A percentile compares a stretch with the other conserved stretches of the same genome.
Conservation (phyloP, 257 asterid genomes). For the Misopates orontium region DNA sequence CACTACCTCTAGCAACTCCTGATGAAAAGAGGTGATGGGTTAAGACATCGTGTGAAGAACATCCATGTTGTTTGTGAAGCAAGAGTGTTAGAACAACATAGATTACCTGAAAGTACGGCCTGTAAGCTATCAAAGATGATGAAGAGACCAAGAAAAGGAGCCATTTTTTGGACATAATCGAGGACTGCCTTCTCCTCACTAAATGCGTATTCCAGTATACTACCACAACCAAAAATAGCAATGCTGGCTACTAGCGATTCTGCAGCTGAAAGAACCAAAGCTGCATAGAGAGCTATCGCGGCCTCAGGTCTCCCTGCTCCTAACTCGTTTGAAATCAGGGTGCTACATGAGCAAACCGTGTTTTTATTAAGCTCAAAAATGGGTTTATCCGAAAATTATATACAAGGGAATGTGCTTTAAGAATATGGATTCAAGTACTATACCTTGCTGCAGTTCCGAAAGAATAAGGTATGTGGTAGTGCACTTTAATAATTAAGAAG, state of each 20-base stretch:
- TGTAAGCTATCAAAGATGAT: conserved; percentile 60
- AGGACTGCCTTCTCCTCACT: conserved; percentile 56
- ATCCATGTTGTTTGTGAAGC: too few species aligned
- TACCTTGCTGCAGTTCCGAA: conserved; percentile 70
- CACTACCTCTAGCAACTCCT: conserved; percentile 90
- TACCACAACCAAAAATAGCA: conserved; percentile 35
- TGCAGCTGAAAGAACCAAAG: conserved; percentile 40
- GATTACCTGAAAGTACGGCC: conserved; percentile 60
- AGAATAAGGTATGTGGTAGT: conserved; percentile 51
- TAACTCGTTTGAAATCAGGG: conserved; percentile 68
- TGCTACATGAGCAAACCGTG: conserved; percentile 31
- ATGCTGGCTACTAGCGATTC: conserved; percentile 53
- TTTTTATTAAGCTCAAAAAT: background rate
- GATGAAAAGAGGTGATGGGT: background rate
- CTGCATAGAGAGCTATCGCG: conserved; percentile 48
- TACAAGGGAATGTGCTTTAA: background rate
- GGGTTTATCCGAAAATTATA: background rate
- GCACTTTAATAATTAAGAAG: conserved; percentile 40
- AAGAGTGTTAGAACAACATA: too few species aligned
- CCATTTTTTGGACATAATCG: conserved; percentile 53
- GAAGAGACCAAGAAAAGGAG: conserved; percentile 60
- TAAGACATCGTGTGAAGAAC: too few species aligned
- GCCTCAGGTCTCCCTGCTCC: conserved; percentile 72
- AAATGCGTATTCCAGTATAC: conserved; percentile 57
- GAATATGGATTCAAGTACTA: conserved; percentile 1